A percentile compares a stretch with the other conserved stretches of the same genome.
Evolutionary conservation across 805 yeast species (phyloP).

Genomic region (Hanseniaspora singularis): DNA sequence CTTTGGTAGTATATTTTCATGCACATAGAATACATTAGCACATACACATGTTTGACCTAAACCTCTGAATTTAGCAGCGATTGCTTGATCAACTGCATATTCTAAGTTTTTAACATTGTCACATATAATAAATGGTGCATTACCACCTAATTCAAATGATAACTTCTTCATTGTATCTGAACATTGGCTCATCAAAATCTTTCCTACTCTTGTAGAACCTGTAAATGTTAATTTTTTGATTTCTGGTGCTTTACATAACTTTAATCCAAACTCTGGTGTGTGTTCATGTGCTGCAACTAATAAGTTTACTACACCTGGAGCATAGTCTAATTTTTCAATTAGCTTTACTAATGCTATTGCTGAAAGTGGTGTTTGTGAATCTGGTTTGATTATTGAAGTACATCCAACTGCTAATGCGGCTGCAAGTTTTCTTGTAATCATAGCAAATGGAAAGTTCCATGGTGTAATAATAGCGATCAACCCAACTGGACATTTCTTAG

Average conservation of each 20-base stretch:
- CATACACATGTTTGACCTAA: constrained; percentile 59
- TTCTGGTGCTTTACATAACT: constrained; percentile 36
- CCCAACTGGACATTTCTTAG: constrained; percentile 50
- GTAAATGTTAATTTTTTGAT: constrained; percentile 52
- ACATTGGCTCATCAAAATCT: constrained; percentile 45
- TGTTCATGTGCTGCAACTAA: constrained; percentile 35
- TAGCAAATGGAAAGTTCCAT: constrained; percentile 57
- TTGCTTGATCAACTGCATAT: constrained; percentile 40
- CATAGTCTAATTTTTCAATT: constrained; percentile 49
- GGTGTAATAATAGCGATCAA: constrained; percentile 54
- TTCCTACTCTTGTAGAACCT: constrained; percentile 54
- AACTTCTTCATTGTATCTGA: constrained; percentile 48
- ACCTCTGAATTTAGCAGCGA: constrained; percentile 47
- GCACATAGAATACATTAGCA: constrained; percentile 49
- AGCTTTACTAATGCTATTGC: constrained; percentile 46
- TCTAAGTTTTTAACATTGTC: constrained; percentile 32
- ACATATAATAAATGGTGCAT: constrained; percentile 52
- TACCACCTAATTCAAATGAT: constrained; percentile 56
- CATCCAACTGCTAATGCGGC: constrained; percentile 60
- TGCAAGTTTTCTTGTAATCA: constrained; percentile 54
- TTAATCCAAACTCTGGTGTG: constrained; percentile 43
- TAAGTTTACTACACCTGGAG: constrained; percentile 45
- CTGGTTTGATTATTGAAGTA: constrained; percentile 50
- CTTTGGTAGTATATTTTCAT: constrained; percentile 38
- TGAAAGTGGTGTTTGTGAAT: constrained; percentile 48